These are phyloP conservation scores for Truncatella angustata DNA, from an alignment of 2,329 filamentous ascomycete species.

Conservation along the genomic window DNA sequence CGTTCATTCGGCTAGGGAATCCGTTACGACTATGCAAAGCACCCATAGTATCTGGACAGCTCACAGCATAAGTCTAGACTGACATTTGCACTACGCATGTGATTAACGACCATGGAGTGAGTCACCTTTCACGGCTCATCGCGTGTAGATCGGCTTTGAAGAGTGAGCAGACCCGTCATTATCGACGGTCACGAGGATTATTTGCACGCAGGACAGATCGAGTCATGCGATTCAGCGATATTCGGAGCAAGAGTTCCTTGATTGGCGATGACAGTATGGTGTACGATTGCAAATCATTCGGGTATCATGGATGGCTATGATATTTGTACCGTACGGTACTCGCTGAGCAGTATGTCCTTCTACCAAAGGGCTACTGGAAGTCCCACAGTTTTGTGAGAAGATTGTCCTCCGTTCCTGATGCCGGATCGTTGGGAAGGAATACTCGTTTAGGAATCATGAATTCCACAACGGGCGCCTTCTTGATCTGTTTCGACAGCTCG, in stretches of 20 bases:
- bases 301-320: not conserved
- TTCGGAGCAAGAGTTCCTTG: not conserved
- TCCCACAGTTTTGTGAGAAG: slow-evolving; percentile 62
- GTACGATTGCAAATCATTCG: not conserved
- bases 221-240: not conserved
- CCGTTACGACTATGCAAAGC: not conserved
- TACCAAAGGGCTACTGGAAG: slow-evolving; percentile 36
- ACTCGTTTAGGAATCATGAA: slow-evolving; percentile 91
- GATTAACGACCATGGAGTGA: not conserved
- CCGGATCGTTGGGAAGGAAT: slow-evolving; percentile 55
- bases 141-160: too few species aligned
- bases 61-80: not conserved
- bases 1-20: too few species aligned
- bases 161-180: too few species aligned
- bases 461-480: slow-evolving; percentile 84
- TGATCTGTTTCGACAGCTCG: slow-evolving; percentile 79
- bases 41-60: not conserved
- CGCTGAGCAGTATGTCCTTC: not conserved
- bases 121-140: too few species aligned
- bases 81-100: not conserved
- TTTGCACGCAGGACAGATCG: not conserved
- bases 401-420: slow-evolving; percentile 48
- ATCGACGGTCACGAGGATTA: too few species aligned
- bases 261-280: not conserved
- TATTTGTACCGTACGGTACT: not conserved